Conservation (phyloP, 2,329 filamentous ascomycete species). For the Sphaerulina populicola region DNA sequence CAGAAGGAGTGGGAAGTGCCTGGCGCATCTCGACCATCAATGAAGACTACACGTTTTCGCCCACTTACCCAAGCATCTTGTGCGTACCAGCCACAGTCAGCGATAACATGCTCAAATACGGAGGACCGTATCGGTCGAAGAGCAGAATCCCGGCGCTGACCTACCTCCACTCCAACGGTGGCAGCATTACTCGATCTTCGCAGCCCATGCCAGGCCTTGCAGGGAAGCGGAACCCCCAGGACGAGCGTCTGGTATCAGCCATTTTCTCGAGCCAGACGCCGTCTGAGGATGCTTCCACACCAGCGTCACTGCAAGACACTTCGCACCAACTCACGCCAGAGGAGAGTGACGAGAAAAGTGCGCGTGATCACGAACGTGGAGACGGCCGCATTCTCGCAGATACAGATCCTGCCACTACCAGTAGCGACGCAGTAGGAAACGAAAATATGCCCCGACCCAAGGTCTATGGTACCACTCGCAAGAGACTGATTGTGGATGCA, state of each 20-base stretch:
- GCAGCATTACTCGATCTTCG: conserved; percentile 88
- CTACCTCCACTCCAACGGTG: conserved; percentile 96
- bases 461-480: conserved; percentile 84
- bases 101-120: conserved; percentile 95
- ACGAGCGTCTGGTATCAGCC: conserved; percentile 84
- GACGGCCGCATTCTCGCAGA: neutral
- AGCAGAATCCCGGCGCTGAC: conserved; percentile 80
- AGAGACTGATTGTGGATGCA: conserved; percentile 91
- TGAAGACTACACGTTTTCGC: conserved; percentile 79
- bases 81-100: conserved; percentile 83
- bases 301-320: conserved; percentile 2
- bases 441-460: conserved; percentile 11
- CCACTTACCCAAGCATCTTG: conserved; percentile 80
- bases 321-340: neutral
- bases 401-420: neutral
- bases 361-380: neutral
- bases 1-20: conserved; percentile 50
- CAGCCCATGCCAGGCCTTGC: conserved; percentile 83
- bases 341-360: neutral
- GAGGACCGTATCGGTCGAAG: conserved; percentile 77
- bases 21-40: conserved; percentile 93
- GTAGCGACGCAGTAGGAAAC: conserved; percentile 1
- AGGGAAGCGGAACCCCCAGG: conserved; percentile 78
- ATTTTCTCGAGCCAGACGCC: conserved; percentile 65
- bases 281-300: conserved; percentile 1